phyloP scores from a whole-genome alignment of 176 grass and related monocot species.

The Oryza brachyantha region DNA sequence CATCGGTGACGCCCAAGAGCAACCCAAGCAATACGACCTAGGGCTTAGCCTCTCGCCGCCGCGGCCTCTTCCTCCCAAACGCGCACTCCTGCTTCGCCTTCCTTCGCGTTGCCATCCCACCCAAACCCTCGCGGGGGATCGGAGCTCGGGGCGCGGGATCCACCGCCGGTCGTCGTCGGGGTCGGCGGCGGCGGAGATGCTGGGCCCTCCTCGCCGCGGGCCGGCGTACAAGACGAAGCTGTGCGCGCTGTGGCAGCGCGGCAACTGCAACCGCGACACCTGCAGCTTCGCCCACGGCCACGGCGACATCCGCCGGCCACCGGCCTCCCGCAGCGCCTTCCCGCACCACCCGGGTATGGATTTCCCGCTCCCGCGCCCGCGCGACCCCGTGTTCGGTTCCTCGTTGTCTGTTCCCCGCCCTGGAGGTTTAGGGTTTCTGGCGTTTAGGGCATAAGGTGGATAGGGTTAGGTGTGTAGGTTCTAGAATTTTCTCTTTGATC shows the following conservation, averaged over 20 bases:
- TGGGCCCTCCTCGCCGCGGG: constrained; percentile 48
- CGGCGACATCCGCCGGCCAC: constrained; percentile 57
- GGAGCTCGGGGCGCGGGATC: not conserved
- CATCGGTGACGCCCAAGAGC: not conserved
- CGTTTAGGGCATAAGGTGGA: not conserved
- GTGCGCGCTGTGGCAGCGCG: constrained; percentile 72
- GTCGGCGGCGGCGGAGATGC: constrained; percentile 9
- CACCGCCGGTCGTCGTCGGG: not conserved
- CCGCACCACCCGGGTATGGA: constrained; percentile 21
- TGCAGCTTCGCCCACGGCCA: constrained; percentile 87
- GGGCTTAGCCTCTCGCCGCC: not conserved
- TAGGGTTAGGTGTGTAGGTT: not conserved
- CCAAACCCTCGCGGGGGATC: constrained; percentile 28
- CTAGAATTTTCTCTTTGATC: not conserved
- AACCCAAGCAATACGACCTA: not conserved
- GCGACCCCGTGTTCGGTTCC: not conserved
- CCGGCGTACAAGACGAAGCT: constrained; percentile 93
- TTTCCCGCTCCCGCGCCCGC: not conserved
- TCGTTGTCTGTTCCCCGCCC: not conserved
- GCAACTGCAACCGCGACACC: constrained; percentile 59
- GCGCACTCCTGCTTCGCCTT: not conserved
- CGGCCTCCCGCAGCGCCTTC: constrained; percentile 42
- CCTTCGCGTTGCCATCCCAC: not conserved
- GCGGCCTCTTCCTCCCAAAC: not conserved
- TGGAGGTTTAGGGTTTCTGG: constrained; percentile 14